phyloP scores from a whole-genome alignment of 345 rosid species.

The Murraya koenigii region DNA sequence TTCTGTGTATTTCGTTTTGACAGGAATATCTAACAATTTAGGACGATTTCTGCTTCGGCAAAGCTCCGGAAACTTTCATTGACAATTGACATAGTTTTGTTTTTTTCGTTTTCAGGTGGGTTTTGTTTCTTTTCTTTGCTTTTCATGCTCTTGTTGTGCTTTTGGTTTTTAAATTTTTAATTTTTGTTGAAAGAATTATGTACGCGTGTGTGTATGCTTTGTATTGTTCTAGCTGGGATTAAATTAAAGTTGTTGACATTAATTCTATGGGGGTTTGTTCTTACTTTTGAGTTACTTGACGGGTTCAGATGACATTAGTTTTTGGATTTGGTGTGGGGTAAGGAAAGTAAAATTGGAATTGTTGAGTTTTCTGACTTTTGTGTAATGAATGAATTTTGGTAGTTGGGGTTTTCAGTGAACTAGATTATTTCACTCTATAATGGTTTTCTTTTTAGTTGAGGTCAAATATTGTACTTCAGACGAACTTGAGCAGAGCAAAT shows the following conservation, averaged over 20 bases:
- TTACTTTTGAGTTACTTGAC: not conserved
- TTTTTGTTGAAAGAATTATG: not conserved
- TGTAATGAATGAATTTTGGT: not conserved
- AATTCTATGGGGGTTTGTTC: conserved; percentile 12
- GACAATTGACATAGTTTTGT: too few relatives aligned
- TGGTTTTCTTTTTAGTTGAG: not conserved
- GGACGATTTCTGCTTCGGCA: not conserved
- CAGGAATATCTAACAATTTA: not conserved
- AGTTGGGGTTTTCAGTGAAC: not conserved
- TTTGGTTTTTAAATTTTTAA: not conserved
- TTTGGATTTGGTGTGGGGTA: not conserved
- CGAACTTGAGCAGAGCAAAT: not conserved
- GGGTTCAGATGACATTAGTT: not conserved
- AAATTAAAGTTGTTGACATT: conserved; percentile 1
- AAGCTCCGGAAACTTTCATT: not conserved
- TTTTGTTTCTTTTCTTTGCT: conserved; percentile 5
- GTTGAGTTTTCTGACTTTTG: not conserved
- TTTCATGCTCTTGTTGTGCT: not conserved
- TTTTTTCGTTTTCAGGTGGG: conserved; percentile 12
- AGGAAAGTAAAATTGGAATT: conserved; percentile 3
- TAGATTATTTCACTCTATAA: not conserved
- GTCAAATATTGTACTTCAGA: not conserved
- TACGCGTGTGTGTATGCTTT: not conserved
- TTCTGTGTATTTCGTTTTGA: conserved; percentile 14
- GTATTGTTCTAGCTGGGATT: conserved; percentile 10